phyloP scores from a whole-genome alignment of 306 rosid species.

The Gynostemma pentaphyllum region DNA sequence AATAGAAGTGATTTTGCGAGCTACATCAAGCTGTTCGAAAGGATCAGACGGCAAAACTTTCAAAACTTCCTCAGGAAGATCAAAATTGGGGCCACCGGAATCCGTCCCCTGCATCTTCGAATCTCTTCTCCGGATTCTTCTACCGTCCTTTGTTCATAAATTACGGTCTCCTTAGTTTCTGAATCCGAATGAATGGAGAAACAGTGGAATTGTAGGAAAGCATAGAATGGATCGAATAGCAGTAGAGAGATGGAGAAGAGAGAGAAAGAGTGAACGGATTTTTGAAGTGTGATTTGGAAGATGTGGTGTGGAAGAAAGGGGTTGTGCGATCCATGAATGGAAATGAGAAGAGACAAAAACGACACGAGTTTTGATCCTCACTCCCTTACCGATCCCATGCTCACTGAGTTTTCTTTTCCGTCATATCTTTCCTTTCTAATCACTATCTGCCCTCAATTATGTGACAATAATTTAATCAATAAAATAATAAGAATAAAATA shows the following conservation, averaged over 20 bases:
- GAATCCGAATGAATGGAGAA: too few species aligned
- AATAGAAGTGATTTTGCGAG: constrained; percentile 85
- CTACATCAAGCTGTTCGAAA: constrained; percentile 85
- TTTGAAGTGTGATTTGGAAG: neutral
- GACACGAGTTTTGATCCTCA: neutral
- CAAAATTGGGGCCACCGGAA: constrained; percentile 26
- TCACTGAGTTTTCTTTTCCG: too few species aligned
- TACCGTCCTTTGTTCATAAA: neutral
- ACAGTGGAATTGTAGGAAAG: neutral
- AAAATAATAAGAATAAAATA: too few species aligned
- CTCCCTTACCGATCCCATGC: too few species aligned
- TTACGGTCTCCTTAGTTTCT: too few species aligned
- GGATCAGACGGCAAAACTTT: constrained; percentile 69
- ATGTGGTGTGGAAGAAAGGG: neutral
- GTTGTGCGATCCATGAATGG: neutral
- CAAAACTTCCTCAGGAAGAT: constrained; percentile 57
- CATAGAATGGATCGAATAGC: neutral
- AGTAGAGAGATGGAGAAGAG: neutral
- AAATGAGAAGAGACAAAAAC: neutral
- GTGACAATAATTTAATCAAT: too few species aligned
- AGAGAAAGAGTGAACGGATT: neutral
- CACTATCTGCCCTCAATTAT: too few species aligned
- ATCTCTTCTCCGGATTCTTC: neutral
- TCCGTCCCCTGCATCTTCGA: constrained; percentile 34
- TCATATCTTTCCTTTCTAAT: too few species aligned